A percentile compares a stretch with the other conserved stretches of the same genome.
These are phyloP conservation scores for Cercospora berteroae DNA, from an alignment of 2,329 filamentous ascomycete species.

Conservation along the genomic window DNA sequence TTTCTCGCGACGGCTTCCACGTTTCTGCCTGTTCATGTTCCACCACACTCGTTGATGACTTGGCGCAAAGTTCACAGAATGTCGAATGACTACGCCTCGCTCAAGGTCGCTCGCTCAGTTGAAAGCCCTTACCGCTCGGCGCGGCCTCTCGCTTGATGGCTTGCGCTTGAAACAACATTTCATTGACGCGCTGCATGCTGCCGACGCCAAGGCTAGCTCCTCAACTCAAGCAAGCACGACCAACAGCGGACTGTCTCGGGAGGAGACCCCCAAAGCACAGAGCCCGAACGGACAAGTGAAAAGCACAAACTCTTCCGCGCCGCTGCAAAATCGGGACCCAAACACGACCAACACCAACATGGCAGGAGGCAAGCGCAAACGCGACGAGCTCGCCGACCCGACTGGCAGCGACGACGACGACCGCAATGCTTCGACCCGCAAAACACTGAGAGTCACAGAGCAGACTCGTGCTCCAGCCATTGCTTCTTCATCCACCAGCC, in stretches of 20 bases:
- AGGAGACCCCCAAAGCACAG: neutral
- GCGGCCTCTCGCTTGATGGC: neutral
- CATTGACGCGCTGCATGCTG: neutral
- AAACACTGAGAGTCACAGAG: neutral
- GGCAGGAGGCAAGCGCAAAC: slow-evolving; percentile 23
- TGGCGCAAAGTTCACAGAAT: neutral
- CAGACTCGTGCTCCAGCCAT: neutral
- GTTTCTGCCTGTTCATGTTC: neutral
- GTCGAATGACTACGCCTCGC: neutral
- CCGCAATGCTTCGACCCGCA: slow-evolving; percentile 5
- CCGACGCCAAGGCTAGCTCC: neutral
- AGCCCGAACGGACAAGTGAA: neutral
- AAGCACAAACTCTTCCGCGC: neutral
- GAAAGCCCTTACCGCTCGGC: neutral
- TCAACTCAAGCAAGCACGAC: neutral
- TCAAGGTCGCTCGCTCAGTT: neutral
- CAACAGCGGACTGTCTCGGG: neutral
- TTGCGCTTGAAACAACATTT: neutral
- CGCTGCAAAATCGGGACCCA: neutral
- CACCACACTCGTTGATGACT: neutral
- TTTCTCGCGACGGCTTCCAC: neutral
- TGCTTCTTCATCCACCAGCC: neutral
- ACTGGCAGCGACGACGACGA: slow-evolving; percentile 23
- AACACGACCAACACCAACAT: neutral
- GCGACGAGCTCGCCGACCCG: slow-evolving; percentile 24